Evolutionary conservation across 208 protist genomes (phyloP).

Genomic region (Leishmania lainsoni): DNA sequence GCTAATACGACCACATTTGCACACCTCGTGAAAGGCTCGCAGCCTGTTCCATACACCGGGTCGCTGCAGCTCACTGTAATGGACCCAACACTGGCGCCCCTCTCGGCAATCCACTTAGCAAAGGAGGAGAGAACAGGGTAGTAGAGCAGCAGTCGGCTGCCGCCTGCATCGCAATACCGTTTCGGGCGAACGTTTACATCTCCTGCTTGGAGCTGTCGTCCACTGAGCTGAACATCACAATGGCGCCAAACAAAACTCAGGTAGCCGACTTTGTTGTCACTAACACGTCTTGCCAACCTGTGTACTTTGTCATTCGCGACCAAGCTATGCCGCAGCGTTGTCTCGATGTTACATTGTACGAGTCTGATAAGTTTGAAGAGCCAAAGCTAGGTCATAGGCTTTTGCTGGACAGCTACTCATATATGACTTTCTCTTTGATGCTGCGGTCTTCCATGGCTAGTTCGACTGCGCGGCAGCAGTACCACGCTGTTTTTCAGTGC

Average conservation of each 20-base stretch:
- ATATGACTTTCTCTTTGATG: conserved; percentile 82
- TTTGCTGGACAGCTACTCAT: conserved; percentile 61
- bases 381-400: conserved; percentile 71
- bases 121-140: not conserved
- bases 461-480: conserved; percentile 37
- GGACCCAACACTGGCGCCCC: not conserved
- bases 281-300: conserved; percentile 63
- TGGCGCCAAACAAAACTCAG: conserved; percentile 76
- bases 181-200: conserved; percentile 68
- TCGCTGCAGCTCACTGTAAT: conserved; percentile 46
- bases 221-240: conserved; percentile 66
- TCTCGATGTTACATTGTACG: conserved; percentile 71
- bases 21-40: conserved; percentile 47
- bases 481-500: conserved; percentile 73
- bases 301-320: conserved; percentile 77
- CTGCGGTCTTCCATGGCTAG: conserved; percentile 43
- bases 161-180: conserved; percentile 47
- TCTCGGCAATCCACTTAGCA: not conserved
- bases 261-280: conserved; percentile 73
- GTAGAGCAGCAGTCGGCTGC: not conserved
- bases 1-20: conserved; percentile 55
- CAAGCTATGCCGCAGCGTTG: conserved; percentile 64
- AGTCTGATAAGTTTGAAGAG: conserved; percentile 75
- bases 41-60: conserved; percentile 41
- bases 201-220: conserved; percentile 68